Evolutionary conservation across 495 filamentous ascomycete genomes (phyloP).

Genomic region (Parathielavia hyrcaniae): DNA sequence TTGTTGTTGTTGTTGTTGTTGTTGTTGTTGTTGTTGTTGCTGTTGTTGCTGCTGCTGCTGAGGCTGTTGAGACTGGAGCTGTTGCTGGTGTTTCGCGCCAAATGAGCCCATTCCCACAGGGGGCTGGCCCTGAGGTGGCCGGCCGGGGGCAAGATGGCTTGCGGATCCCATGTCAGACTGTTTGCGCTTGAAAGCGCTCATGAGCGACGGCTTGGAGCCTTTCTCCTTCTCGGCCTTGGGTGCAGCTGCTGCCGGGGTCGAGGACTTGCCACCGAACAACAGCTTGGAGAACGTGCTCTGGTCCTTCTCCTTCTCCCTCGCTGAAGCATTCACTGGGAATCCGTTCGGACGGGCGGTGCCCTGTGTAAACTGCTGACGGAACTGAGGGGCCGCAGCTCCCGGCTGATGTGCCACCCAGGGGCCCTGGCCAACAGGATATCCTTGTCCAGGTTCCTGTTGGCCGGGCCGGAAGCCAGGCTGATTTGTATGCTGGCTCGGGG

Average conservation of each 20-base stretch:
- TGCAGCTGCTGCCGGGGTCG: not conserved
- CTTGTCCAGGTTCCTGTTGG: constrained; percentile 8
- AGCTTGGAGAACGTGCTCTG: constrained; percentile 34
- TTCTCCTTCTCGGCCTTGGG: constrained; percentile 28
- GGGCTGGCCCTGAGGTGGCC: constrained; percentile 15
- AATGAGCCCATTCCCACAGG: not conserved
- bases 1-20: not conserved
- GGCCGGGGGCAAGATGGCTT: constrained; percentile 15
- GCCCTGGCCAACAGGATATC: not conserved
- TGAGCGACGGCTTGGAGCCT: constrained; percentile 26
- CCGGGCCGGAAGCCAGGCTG: constrained; percentile 8
- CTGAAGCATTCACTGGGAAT: constrained; percentile 9
- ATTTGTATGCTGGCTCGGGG: constrained; percentile 9
- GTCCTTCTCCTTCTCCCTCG: constrained; percentile 22
- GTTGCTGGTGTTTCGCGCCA: not conserved
- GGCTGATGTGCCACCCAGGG: constrained; percentile 6
- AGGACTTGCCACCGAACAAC: constrained; percentile 27
- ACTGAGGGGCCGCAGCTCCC: constrained; percentile 5
- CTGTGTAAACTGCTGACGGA: constrained; percentile 12
- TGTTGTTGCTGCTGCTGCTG: not conserved
- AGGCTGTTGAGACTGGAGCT: constrained; percentile 13
- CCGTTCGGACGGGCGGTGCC: constrained; percentile 11
- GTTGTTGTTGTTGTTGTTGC: not conserved
- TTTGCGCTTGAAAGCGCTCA: constrained; percentile 31
- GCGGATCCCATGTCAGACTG: constrained; percentile 10